phyloP scores from a whole-genome alignment of 768 basidiomycete genomes.

The Punctularia strigosozonata region DNA sequence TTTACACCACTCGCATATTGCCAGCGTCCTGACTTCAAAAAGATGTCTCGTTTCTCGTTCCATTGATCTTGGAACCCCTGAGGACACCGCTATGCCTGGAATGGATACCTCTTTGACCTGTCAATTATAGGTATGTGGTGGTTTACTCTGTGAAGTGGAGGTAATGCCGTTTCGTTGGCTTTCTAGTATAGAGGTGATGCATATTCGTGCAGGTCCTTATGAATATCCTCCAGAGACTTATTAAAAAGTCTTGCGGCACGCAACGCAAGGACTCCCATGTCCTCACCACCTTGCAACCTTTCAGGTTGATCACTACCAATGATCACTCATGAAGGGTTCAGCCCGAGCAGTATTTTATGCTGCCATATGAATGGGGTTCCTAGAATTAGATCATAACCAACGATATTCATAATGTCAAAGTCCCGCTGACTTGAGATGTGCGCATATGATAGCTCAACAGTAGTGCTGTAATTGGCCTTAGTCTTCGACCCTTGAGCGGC shows the following conservation, averaged over 20 bases:
- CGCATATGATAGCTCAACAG: no score
- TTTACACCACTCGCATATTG: constrained; percentile 14
- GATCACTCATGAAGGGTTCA: constrained; percentile 3
- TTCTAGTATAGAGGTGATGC: no score
- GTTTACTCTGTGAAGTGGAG: no score
- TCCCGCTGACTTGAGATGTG: constrained; percentile 8
- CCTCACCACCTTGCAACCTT: no score
- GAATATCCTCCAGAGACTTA: constrained; percentile 5
- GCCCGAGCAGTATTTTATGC: constrained; percentile 5
- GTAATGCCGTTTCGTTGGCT: no score
- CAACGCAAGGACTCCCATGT: neutral
- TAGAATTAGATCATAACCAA: constrained; percentile 23
- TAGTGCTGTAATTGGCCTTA: constrained; percentile 21
- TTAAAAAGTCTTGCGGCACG: neutral
- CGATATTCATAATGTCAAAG: constrained; percentile 24
- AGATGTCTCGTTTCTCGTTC: constrained; percentile 18
- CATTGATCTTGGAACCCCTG: no score
- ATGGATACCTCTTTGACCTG: no score
- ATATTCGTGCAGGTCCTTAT: constrained; percentile 8
- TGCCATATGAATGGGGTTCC: constrained; percentile 23
- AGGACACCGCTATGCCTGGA: no score
- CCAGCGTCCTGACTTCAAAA: constrained; percentile 21
- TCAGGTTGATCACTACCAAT: no score
- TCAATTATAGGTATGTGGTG: no score
- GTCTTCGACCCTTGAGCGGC: constrained; percentile 29